Conservation (phyloP, 1,284 basidiomycete genomes). For the Ustilago loliicola region DNA sequence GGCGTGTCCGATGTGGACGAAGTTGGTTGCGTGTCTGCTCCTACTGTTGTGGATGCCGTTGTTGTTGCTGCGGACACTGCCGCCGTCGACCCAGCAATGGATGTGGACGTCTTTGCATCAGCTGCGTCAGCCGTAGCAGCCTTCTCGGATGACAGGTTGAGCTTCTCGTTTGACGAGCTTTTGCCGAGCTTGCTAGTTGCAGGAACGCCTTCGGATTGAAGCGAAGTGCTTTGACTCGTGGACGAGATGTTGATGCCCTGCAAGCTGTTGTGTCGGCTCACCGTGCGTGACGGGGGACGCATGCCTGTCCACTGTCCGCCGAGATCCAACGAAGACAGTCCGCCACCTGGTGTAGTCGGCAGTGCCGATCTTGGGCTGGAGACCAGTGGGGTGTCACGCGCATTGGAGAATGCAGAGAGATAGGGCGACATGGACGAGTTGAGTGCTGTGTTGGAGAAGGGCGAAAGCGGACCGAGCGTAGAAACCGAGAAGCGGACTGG, state of each 20-base stretch:
- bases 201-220: slow-evolving; percentile 36
- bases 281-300: slow-evolving; percentile 44
- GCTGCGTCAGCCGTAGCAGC: slow-evolving; percentile 7
- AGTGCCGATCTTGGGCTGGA: slow-evolving; percentile 57
- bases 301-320: slow-evolving; percentile 53
- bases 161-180: slow-evolving; percentile 40
- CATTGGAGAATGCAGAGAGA: slow-evolving; percentile 68
- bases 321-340: slow-evolving; percentile 43
- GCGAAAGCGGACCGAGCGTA: slow-evolving; percentile 61
- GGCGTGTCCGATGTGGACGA: slow-evolving; percentile 12
- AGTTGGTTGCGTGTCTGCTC: not conserved
- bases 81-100: slow-evolving; percentile 13
- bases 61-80: slow-evolving; percentile 15
- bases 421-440: slow-evolving; percentile 67
- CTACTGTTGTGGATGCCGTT: not conserved
- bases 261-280: slow-evolving; percentile 54
- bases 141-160: slow-evolving; percentile 29
- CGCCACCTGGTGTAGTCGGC: slow-evolving; percentile 37
- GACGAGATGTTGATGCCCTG: slow-evolving; percentile 41
- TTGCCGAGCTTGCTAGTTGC: slow-evolving; percentile 32
- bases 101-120: slow-evolving; percentile 12
- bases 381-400: slow-evolving; percentile 65
- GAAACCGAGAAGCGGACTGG: slow-evolving; percentile 63
- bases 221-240: slow-evolving; percentile 32
- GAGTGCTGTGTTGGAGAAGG: slow-evolving; percentile 67